These are phyloP conservation scores for Cutaneotrichosporon arboriforme DNA, from an alignment of 1,284 basidiomycete genomes.

Conservation along the genomic window DNA sequence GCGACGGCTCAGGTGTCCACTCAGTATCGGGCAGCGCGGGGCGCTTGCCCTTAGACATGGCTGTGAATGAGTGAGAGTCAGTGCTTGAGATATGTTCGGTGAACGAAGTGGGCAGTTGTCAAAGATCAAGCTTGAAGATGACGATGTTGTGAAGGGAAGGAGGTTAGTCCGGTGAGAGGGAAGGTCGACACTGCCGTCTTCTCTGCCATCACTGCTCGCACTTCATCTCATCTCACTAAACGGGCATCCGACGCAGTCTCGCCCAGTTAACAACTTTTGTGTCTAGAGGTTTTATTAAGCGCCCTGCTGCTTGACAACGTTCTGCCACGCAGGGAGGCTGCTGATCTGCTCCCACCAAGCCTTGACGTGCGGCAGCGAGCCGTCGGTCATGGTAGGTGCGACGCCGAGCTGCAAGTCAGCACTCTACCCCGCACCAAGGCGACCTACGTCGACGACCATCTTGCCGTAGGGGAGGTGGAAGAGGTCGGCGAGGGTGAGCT, in stretches of 20 bases:
- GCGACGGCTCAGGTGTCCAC: no score
- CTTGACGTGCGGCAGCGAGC: conserved; percentile 26
- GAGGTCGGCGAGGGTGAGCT: conserved; percentile 56
- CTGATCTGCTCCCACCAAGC: conserved; percentile 31
- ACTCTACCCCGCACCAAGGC: not conserved
- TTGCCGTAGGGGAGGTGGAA: conserved; percentile 54
- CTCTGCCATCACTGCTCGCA: no score
- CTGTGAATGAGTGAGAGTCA: no score
- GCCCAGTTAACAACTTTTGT: not conserved
- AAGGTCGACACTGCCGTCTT: no score
- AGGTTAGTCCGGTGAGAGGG: no score
- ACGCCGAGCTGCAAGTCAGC: conserved; percentile 11
- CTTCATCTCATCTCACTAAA: not conserved
- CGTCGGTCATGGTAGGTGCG: conserved; percentile 25
- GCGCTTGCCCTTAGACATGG: no score
- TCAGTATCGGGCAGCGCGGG: no score
- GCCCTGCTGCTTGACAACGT: conserved; percentile 3
- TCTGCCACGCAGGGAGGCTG: conserved; percentile 18
- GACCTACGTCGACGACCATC: conserved; percentile 4
- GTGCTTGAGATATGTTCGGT: not conserved
- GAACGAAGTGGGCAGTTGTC: no score
- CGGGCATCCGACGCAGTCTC: no score
- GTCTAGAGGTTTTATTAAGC: not conserved
- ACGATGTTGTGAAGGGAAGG: no score
- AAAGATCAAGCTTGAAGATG: no score